phyloP scores from a whole-genome alignment of 2,329 filamentous ascomycete species.

The Ampelomyces quisqualis region DNA sequence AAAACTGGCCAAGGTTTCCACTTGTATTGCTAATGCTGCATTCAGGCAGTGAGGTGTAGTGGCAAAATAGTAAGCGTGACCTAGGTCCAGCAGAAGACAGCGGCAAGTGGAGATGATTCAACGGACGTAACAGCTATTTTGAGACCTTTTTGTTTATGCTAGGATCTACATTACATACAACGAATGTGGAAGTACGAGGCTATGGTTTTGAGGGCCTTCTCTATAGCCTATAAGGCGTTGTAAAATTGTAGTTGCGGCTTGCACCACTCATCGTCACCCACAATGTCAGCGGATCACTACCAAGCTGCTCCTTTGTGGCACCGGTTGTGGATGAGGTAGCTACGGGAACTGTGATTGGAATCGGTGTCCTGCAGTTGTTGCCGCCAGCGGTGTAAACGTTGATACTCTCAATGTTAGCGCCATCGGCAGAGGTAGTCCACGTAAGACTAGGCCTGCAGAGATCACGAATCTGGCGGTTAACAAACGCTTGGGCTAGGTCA shows the following conservation, averaged over 20 bases:
- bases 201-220: slow-evolving; percentile 3
- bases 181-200: slow-evolving; percentile 1
- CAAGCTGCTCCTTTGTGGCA: slow-evolving; percentile 55
- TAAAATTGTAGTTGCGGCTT: slow-evolving; percentile 39
- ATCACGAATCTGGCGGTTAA: slow-evolving; percentile 57
- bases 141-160: not conserved
- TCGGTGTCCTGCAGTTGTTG: slow-evolving; percentile 54
- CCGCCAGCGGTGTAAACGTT: slow-evolving; percentile 50
- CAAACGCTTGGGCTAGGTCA: slow-evolving; percentile 55
- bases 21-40: not conserved
- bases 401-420: slow-evolving; percentile 52
- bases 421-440: slow-evolving; percentile 48
- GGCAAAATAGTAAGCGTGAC: no score
- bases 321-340: slow-evolving; percentile 48
- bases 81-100: no score
- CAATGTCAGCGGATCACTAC: slow-evolving; percentile 47
- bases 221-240: slow-evolving; percentile 29
- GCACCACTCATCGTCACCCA: slow-evolving; percentile 44
- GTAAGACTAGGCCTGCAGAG: slow-evolving; percentile 53
- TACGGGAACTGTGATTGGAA: slow-evolving; percentile 58
- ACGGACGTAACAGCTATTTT: no score
- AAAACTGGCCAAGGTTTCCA: not conserved
- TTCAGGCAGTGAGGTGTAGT: no score
- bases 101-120: no score
- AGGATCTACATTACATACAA: slow-evolving; percentile 10